Percentiles rank a stretch among this genome's conserved stretches.
Conservation (phyloP, 495 filamentous ascomycete species). For the Podospora australis region DNA sequence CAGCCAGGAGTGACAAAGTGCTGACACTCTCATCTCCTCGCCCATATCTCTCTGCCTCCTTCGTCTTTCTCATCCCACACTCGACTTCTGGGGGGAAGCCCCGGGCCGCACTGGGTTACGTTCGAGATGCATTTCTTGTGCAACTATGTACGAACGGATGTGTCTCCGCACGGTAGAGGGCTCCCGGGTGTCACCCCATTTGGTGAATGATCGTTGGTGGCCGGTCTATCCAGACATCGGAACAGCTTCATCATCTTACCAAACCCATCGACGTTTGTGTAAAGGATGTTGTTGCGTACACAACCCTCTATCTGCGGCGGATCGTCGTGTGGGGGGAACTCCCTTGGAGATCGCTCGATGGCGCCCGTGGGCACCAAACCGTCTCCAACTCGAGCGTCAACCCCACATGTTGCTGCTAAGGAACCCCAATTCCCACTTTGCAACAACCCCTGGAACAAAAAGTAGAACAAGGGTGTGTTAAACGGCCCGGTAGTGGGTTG, state of each 20-base stretch:
- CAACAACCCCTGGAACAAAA: too few relatives aligned
- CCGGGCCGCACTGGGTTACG: neutral
- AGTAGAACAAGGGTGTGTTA: constrained; percentile 4
- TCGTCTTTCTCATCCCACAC: neutral
- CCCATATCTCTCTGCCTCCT: neutral
- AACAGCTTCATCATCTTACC: neutral
- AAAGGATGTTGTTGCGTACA: constrained; percentile 5
- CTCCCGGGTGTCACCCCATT: constrained; percentile 14
- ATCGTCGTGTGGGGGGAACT: constrained; percentile 3
- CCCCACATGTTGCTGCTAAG: constrained; percentile 20
- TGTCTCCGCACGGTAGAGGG: constrained; percentile 15
- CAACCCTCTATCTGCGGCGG: constrained; percentile 9
- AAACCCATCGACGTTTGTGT: neutral
- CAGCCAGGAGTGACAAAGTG: neutral
- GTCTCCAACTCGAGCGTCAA: constrained; percentile 20
- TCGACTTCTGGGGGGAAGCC: neutral
- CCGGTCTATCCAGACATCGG: too few relatives aligned
- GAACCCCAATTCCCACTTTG: constrained; percentile 14
- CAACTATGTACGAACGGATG: constrained; percentile 1
- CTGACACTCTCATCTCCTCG: too few relatives aligned
- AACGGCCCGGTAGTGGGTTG: constrained; percentile 17
- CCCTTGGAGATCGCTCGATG: constrained; percentile 1
- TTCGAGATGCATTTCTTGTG: neutral
- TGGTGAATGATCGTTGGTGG: too few relatives aligned
- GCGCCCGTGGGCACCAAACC: neutral